phyloP scores from a whole-genome alignment of 1,139 yeast species.

The Geotrichum citri-aurantii region DNA sequence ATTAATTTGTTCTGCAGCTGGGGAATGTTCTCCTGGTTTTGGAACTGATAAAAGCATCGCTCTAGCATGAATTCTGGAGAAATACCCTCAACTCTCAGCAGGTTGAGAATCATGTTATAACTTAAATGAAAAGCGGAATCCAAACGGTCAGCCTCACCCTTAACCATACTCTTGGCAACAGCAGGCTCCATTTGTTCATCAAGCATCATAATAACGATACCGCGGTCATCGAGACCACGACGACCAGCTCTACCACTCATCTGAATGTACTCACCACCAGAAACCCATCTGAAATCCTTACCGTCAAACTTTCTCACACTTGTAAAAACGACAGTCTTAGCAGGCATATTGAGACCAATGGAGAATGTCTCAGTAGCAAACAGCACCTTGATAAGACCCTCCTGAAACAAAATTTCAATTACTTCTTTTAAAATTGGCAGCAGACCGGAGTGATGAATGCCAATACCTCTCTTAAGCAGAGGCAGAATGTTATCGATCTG shows the following conservation, averaged over 20 bases:
- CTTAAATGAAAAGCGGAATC: slow-evolving; percentile 97
- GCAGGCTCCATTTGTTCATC: slow-evolving; percentile 99
- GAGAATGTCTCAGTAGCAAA: slow-evolving; percentile 98
- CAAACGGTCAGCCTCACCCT: slow-evolving; percentile 93
- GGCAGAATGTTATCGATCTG: slow-evolving; percentile 91
- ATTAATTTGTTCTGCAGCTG: slow-evolving; percentile 60
- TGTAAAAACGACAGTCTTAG: slow-evolving; percentile 96
- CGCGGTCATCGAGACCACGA: slow-evolving; percentile 98
- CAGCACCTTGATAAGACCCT: slow-evolving; percentile 86
- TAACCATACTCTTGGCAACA: slow-evolving; percentile 98
- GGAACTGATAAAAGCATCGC: slow-evolving; percentile 90
- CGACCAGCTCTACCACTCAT: slow-evolving; percentile 99
- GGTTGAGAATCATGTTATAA: slow-evolving; percentile 91
- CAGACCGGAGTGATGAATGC: slow-evolving; percentile 96
- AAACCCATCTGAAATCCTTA: slow-evolving; percentile 93
- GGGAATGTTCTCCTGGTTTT: slow-evolving; percentile 87
- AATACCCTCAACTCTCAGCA: slow-evolving; percentile 95
- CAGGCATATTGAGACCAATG: slow-evolving; percentile 97
- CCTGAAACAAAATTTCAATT: slow-evolving; percentile 93
- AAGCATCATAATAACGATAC: slow-evolving; percentile 98
- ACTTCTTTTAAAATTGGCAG: slow-evolving; percentile 94
- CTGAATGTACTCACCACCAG: slow-evolving; percentile 98
- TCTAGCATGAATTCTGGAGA: slow-evolving; percentile 97
- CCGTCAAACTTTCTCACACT: slow-evolving; percentile 99
- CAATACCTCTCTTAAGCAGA: slow-evolving; percentile 86